These are phyloP conservation scores for Leptographium galeiforme DNA, from an alignment of 2,329 filamentous ascomycete species.

Conservation along the genomic window DNA sequence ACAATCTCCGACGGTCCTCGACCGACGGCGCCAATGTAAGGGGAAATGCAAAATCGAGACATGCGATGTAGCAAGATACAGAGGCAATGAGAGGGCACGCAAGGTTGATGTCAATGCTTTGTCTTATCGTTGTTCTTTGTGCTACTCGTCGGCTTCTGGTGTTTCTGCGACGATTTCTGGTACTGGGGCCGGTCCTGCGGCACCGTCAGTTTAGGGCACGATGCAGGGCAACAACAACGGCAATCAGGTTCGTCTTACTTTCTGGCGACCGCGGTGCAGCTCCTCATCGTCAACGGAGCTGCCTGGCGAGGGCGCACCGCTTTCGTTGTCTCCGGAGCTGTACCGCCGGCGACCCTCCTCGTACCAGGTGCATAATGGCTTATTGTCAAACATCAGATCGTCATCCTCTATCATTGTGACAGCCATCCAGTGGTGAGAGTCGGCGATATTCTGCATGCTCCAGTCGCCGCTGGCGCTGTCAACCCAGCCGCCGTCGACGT, in stretches of 20 bases:
- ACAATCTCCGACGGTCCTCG: neutral
- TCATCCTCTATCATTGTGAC: conserved; percentile 47
- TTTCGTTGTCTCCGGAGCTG: conserved; percentile 19
- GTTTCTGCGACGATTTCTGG: conserved; percentile 8
- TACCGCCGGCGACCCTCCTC: conserved; percentile 40
- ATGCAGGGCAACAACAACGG: neutral
- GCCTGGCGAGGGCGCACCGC: conserved; percentile 7
- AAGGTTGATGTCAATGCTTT: conserved; percentile 1
- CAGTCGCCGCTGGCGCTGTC: neutral
- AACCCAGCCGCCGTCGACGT: neutral
- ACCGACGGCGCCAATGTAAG: no score
- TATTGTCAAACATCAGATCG: conserved; percentile 47
- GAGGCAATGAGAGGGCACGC: no score
- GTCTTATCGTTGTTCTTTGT: conserved; percentile 4
- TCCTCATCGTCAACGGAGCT: conserved; percentile 19
- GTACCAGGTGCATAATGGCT: conserved; percentile 45
- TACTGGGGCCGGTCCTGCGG: conserved; percentile 8
- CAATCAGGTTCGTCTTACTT: conserved; percentile 13
- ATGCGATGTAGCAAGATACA: no score
- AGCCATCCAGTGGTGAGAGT: conserved; percentile 28
- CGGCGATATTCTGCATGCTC: neutral
- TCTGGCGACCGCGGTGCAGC: conserved; percentile 25
- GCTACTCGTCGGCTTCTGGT: conserved; percentile 9
- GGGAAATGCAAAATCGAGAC: no score
- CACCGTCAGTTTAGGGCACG: neutral